These are phyloP conservation scores for Saturnispora gosingensis DNA, from an alignment of 805 yeast species.

Conservation along the genomic window DNA sequence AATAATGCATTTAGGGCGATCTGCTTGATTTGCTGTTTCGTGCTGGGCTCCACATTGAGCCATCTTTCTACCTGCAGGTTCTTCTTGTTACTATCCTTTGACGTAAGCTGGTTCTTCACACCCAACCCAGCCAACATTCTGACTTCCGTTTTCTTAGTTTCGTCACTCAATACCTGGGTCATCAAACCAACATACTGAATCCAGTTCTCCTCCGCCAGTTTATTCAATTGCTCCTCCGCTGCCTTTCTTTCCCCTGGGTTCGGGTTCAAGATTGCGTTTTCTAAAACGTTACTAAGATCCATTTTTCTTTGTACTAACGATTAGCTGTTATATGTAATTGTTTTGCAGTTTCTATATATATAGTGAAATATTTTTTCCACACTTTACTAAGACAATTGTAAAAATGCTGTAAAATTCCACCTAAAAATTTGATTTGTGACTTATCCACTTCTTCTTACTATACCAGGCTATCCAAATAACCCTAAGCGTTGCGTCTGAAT, in stretches of 20 bases:
- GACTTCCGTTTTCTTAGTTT: slow-evolving; percentile 59
- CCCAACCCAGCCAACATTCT: slow-evolving; percentile 87
- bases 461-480: neutral
- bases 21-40: slow-evolving; percentile 57
- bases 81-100: slow-evolving; percentile 62
- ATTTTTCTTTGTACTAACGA: slow-evolving; percentile 18
- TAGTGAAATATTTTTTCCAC: neutral
- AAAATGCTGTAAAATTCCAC: neutral
- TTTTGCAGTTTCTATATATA: neutral
- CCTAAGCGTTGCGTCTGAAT: neutral
- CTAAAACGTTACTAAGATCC: slow-evolving; percentile 66
- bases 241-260: slow-evolving; percentile 58
- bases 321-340: neutral
- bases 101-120: slow-evolving; percentile 76
- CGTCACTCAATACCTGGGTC: slow-evolving; percentile 63
- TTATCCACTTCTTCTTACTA: neutral
- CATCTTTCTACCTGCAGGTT: slow-evolving; percentile 62
- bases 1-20: slow-evolving; percentile 55
- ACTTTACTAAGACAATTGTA: neutral
- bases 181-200: slow-evolving; percentile 62
- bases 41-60: slow-evolving; percentile 47
- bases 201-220: slow-evolving; percentile 67
- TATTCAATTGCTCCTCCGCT: slow-evolving; percentile 70
- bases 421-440: neutral
- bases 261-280: slow-evolving; percentile 66